Conservation (phyloP, 495 filamentous ascomycete species). For the Xylaria curta region DNA sequence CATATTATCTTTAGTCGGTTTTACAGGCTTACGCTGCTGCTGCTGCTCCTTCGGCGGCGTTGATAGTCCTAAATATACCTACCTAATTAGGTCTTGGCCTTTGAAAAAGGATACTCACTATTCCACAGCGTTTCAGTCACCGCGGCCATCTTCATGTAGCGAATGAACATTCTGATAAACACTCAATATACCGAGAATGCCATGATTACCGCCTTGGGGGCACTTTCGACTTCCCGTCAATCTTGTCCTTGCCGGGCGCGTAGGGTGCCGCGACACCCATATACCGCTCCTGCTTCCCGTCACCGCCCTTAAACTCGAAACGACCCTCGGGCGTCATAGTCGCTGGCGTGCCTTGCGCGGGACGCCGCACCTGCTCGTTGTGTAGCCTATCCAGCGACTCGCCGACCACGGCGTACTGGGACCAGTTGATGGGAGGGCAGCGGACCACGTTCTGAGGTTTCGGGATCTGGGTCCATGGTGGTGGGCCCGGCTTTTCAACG, state of each 20-base stretch:
- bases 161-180: not conserved
- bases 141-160: not conserved
- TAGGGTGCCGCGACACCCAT: constrained; percentile 76
- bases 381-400: constrained; percentile 83
- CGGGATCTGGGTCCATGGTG: constrained; percentile 61
- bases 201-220: constrained; percentile 40
- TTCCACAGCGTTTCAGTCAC: not conserved
- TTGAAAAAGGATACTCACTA: not conserved
- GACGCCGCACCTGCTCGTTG: constrained; percentile 72
- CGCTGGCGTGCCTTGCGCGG: constrained; percentile 62
- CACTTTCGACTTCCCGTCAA: constrained; percentile 59
- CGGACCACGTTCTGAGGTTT: constrained; percentile 82
- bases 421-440: constrained; percentile 88
- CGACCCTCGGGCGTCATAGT: constrained; percentile 45
- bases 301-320: constrained; percentile 52
- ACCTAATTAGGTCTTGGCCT: not conserved
- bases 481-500: not conserved
- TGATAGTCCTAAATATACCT: not conserved
- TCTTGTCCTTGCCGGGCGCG: constrained; percentile 68
- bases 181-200: not conserved
- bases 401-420: constrained; percentile 83
- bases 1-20: not conserved
- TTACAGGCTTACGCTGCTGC: not conserved
- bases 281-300: constrained; percentile 41
- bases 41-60: not conserved